These are phyloP conservation scores for Thoreauomyces humboldtii DNA, from an alignment of 192 early-diverging fungal species.

Conservation along the genomic window DNA sequence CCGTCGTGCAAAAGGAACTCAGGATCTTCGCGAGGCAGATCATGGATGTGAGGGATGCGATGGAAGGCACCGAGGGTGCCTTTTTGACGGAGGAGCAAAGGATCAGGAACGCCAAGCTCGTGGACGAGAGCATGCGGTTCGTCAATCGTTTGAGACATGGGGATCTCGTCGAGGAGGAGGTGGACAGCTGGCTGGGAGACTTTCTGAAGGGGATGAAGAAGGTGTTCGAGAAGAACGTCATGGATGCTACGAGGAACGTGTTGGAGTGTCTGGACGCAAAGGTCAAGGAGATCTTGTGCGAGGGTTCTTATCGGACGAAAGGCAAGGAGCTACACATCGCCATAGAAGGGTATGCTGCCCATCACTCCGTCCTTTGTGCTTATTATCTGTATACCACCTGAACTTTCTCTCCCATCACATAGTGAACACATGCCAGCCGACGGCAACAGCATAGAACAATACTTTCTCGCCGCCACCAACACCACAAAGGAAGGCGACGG, in stretches of 20 bases:
- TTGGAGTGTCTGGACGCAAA: constrained; percentile 11
- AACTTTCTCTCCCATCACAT: too few species aligned
- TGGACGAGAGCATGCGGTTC: constrained; percentile 4
- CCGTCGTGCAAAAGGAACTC: background rate
- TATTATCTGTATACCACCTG: too few species aligned
- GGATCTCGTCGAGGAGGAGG: background rate
- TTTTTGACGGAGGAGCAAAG: constrained; percentile 2
- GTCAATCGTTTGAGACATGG: background rate
- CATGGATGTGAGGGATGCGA: background rate
- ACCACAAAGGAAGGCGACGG: constrained; percentile 8
- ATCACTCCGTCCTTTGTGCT: too few species aligned
- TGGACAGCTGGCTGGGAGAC: background rate
- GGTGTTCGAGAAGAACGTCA: background rate
- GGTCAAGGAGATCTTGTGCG: background rate
- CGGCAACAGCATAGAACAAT: constrained; percentile 19
- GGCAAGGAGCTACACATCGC: constrained; percentile 16
- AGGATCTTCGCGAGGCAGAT: background rate
- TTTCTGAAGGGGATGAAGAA: constrained; percentile 6
- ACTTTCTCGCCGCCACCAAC: constrained; percentile 15
- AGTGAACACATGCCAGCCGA: constrained; percentile 27
- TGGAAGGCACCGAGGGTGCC: background rate
- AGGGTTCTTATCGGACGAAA: background rate
- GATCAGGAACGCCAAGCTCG: constrained; percentile 2
- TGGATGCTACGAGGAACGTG: background rate
- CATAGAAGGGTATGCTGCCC: too few species aligned